Evolutionary conservation across 495 filamentous ascomycete species (phyloP), one percentile per base, ranked within the genome.

Genomic region (Massariosphaeria phaeospora): DNA sequence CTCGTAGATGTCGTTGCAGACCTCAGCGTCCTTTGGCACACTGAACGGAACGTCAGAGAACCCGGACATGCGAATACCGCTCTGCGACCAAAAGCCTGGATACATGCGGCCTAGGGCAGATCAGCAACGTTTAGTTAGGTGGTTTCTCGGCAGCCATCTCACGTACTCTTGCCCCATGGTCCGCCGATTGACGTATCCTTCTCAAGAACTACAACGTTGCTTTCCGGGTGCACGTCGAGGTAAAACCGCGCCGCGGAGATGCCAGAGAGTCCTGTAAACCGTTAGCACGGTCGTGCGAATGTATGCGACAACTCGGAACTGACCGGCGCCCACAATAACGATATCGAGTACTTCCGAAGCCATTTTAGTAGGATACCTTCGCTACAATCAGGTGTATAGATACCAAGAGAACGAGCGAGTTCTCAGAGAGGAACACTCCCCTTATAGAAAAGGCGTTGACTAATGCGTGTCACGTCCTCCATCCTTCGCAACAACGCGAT

Each of bases 11-110:
- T 46, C 29, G 17, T 35, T 48, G 27, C 34, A 44, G 15, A 35
- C 34, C 7, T 54, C 41, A 3, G 25, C 23, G 2, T 54, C 51
- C 2, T 46, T 47, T 7, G 39, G 29, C 15, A 36, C 26, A 3
- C 12, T 36, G 3, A 47, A 34, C 8, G 40, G 29, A 5, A 18
- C 12, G 29, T 54, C 51, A 3, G 51, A 54, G 21, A 43, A 54
- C 3, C 38, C 51, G 2, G 30, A 23, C 25, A 47, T 44, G 6
- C 40, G 34, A 20, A 44, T 26, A 12, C 39, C 39, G n/a, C 39
- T 46, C 18, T 54, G 51, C 2, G 51, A 41, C 51, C 40, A 54
- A 27, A 54, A 54, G n/a, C 26, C 40, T 9, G 38, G 39, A 21
- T 47, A 54, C 40, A 21, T 36, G 25, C 45, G 12, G 17, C 29